Base-by-base conservation (phyloP, 2,329 filamentous ascomycete genomes). In the Arthroderma sp. region DNA sequence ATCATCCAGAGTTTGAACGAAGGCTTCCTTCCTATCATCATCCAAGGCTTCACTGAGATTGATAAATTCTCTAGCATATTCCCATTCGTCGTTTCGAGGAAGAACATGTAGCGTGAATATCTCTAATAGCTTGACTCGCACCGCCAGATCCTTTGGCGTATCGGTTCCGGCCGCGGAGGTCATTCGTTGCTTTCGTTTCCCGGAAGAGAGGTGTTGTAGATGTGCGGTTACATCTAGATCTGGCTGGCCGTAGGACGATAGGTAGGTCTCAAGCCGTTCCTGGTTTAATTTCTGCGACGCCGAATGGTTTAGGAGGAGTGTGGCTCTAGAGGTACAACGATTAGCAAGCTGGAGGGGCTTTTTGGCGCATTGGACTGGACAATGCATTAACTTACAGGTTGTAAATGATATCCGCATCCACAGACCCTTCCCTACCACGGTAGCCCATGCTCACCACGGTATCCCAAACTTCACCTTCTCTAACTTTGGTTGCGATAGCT, bases 31-130 rank as follows among this genome's bases (percentile, higher is more conserved):
- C 47, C 88, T 82, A 74, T 97, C 93, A 55, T 96, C 91, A 69
- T 97, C 91, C 1, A 98, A 79, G 25, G 95, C 83, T 51, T 91
- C 84, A 69, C 85, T 93, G 66, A 89, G 82, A 66, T 79, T 83
- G 66, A 97, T 94, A 70, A 97, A 97, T 64, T 95, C 88, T 59
- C 83, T 82, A 2, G 93, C 89, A 66, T 96, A 96, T 59, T 95
- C 88, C 93, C 93, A 98, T 73, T 97, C 90, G 57, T 88, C 84
- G 65, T 96, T 97, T 56, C 89, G 81, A 4, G 91, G 84, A n/a
- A 98, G 81, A 6, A 97, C 88, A 68, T 98, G 93, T 3, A 98
- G 79, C 0, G 90, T 94, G 71, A 96, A 98, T 7, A 98, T 79
- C 73, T 98, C 93, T 54, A 98, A 81, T 43, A 98, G 87, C 74